Percentiles rank a stretch among this genome's conserved stretches.
Conservation (phyloP, 495 filamentous ascomycete genomes). For the Trypethelium eluteriae region DNA sequence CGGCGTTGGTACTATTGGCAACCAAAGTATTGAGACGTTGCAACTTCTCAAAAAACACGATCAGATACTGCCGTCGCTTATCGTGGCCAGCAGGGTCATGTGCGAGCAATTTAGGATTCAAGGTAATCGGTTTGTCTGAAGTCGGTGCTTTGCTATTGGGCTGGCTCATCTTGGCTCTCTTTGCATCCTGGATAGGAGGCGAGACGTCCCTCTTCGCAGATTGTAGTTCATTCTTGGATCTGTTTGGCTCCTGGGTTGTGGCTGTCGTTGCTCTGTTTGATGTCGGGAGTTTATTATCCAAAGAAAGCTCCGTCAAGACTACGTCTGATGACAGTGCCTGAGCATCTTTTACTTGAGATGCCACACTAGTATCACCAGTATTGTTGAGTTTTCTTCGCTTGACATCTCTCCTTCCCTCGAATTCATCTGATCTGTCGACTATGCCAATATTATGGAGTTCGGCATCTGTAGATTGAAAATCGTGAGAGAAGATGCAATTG, state of each 20-base stretch:
- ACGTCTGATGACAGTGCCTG: background rate
- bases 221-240: background rate
- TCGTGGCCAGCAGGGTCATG: constrained; percentile 63
- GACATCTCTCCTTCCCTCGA: background rate
- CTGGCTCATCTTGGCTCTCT: constrained; percentile 15
- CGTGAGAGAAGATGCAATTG: constrained; percentile 57
- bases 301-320: background rate
- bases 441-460: background rate
- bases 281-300: background rate
- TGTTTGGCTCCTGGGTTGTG: background rate
- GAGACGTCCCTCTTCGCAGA: constrained; percentile 31
- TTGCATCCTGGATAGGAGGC: constrained; percentile 35
- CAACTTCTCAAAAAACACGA: constrained; percentile 67
- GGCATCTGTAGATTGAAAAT: constrained; percentile 13
- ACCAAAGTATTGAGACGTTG: constrained; percentile 57
- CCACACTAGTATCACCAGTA: background rate
- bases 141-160: constrained; percentile 17
- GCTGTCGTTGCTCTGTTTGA: background rate
- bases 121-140: constrained; percentile 25
- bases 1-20: constrained; percentile 43
- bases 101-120: constrained; percentile 76
- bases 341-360: background rate
- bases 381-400: background rate
- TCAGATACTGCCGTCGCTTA: constrained; percentile 58
- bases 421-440: background rate